Base-by-base conservation (phyloP, 768 basidiomycete species). In the Cytidiella melzeri region DNA sequence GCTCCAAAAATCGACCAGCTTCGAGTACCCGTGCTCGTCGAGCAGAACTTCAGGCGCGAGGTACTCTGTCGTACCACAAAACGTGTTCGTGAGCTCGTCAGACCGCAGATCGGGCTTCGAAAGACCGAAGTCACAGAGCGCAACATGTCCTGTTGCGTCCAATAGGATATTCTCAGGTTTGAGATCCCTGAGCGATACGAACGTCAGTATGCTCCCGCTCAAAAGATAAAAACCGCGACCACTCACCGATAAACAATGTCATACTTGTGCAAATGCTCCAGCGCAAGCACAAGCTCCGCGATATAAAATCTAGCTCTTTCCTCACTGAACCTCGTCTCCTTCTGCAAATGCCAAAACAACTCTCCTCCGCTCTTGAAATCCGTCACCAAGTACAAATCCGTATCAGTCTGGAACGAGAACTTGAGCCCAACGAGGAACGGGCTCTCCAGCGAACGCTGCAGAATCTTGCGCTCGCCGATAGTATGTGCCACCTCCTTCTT, bases 401-500 rank as follows among this genome's bases (percentile, higher is more conserved):
- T 75, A 57, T 96, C 93, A 0, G 93, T 97, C 68, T 98, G 96
- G 75, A 99, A 99, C 62, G 84, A 86, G 61, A 99, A 99, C 68
- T 99, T 99, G 61, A 99, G 77, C 25, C 96, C 96, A 54, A 99
- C 93, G 39, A 99, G 81, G 81, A 99, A 99, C 0, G 95, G 96
- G 7, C 84, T 92, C 54, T 96, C 92, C 26, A 94, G 67, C 13
- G 90, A 92, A 24, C 87, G 80, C 62, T 98, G 95, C 27, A 98
- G 79, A 64, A 99, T 98, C 74, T 98, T 98, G 68, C 96, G 86
- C 69, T 99, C 96, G 58, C 96, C 96, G 49, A 99, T 98, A 13
- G 96, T 99, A 67, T 99, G 96, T 7, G 95, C 95, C 40, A 99
- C 92, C 67, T 99, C 96, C 69, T 98, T 98, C 76, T 97, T 98